Evolutionary conservation across 768 basidiomycete species (phyloP).

Genomic region (Leccinum imitatum): DNA sequence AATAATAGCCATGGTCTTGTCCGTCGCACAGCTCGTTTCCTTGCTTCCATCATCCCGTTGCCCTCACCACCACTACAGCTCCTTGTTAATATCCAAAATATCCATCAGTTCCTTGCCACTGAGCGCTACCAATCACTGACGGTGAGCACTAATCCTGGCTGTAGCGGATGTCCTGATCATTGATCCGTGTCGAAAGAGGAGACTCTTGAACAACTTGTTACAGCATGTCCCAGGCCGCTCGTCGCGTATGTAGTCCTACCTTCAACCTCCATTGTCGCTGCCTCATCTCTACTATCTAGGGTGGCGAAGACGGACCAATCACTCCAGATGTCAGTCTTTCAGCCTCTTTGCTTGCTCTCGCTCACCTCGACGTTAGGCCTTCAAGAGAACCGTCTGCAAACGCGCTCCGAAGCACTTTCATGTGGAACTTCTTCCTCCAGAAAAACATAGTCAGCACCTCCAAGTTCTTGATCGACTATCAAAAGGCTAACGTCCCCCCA

Average conservation of each 20-base stretch:
- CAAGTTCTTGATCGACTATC: background rate
- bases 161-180: background rate
- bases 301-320: slow-evolving; percentile 10
- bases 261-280: background rate
- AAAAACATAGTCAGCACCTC: slow-evolving; percentile 50
- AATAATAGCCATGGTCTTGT: slow-evolving; percentile 6
- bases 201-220: background rate
- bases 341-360: background rate
- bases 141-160: slow-evolving; percentile 1
- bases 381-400: slow-evolving; percentile 60
- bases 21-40: background rate
- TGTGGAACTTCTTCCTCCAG: slow-evolving; percentile 56
- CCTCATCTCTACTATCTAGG: background rate
- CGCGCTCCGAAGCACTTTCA: slow-evolving; percentile 58
- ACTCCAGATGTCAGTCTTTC: slow-evolving; percentile 28
- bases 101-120: background rate
- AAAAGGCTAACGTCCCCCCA: slow-evolving; percentile 24
- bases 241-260: slow-evolving; percentile 13
- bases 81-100: background rate
- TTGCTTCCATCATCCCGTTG: slow-evolving; percentile 1
- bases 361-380: slow-evolving; percentile 40
- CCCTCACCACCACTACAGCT: background rate
- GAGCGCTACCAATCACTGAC: background rate
- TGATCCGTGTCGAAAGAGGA: slow-evolving; percentile 13
- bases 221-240: slow-evolving; percentile 3